phyloP scores from a whole-genome alignment of 2,329 filamentous ascomycete species.

The Penicillium sp. region DNA sequence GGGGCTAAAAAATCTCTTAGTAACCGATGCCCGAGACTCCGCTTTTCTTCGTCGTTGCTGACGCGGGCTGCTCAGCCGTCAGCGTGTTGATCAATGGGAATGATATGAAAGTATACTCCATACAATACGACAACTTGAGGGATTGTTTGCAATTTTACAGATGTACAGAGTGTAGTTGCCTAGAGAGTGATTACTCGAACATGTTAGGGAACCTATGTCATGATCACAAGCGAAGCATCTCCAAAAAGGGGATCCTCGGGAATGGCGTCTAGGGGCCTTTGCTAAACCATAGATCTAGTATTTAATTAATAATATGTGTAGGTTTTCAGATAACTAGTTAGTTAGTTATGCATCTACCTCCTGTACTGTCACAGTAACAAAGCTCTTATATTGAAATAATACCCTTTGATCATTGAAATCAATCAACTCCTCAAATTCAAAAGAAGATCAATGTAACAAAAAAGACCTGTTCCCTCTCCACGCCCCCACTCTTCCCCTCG shows the following conservation, averaged over 20 bases:
- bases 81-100: background rate
- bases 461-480: background rate
- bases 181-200: too few species aligned
- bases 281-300: background rate
- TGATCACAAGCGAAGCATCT: background rate
- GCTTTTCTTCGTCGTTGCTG: slow-evolving; percentile 6
- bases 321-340: too few species aligned
- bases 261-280: background rate
- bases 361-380: background rate
- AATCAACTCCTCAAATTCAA: background rate
- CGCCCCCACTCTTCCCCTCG: background rate
- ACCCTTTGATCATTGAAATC: background rate
- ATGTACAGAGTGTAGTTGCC: background rate
- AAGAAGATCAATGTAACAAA: background rate
- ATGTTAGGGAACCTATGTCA: background rate
- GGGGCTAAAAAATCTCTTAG: background rate
- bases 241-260: background rate
- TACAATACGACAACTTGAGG: too few species aligned
- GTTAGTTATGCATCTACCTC: background rate
- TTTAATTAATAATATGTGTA: background rate
- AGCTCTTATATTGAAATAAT: background rate
- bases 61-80: slow-evolving; percentile 7
- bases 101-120: background rate
- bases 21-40: slow-evolving; percentile 11
- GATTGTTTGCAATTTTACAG: too few species aligned